A percentile compares a stretch with the other conserved stretches of the same genome.
These are phyloP conservation scores for Cryptosporidium viatorum DNA, from an alignment of 169 alveolate species.

Conservation along the genomic window DNA sequence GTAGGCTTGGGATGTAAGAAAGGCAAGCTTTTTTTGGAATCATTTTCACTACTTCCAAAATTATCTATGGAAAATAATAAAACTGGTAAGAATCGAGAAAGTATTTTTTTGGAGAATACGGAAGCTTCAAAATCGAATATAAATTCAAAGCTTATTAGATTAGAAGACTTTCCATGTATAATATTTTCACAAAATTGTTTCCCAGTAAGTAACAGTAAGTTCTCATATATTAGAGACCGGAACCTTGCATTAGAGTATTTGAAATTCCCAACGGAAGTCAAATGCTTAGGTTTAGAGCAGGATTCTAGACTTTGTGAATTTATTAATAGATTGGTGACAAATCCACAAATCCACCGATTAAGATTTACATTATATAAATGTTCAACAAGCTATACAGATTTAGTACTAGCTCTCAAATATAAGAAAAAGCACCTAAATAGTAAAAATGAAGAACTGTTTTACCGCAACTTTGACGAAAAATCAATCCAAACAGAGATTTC, in stretches of 20 bases:
- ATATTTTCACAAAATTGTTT: constrained; percentile 59
- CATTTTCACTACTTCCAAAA: constrained; percentile 44
- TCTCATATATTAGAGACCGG: constrained; percentile 13
- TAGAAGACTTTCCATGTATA: constrained; percentile 72
- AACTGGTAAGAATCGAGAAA: background rate
- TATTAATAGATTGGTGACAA: constrained; percentile 24
- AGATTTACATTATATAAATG: constrained; percentile 71
- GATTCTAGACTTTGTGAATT: constrained; percentile 13
- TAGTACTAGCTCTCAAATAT: constrained; percentile 37
- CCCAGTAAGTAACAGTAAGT: constrained; percentile 14
- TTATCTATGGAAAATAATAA: background rate
- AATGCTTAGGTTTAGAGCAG: constrained; percentile 6
- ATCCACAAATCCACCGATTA: constrained; percentile 46
- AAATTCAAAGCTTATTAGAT: constrained; percentile 4
- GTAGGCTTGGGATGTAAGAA: background rate
- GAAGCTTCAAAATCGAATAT: background rate
- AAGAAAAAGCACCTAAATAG: constrained; percentile 3
- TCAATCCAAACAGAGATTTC: background rate
- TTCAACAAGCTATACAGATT: constrained; percentile 49
- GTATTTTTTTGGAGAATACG: background rate
- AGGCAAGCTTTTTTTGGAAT: constrained; percentile 35
- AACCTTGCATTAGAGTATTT: constrained; percentile 20
- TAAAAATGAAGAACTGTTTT: background rate
- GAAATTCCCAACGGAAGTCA: constrained; percentile 62
- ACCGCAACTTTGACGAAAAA: background rate